phyloP scores from a whole-genome alignment of 768 basidiomycete species.

The Coprinellus micaceus region DNA sequence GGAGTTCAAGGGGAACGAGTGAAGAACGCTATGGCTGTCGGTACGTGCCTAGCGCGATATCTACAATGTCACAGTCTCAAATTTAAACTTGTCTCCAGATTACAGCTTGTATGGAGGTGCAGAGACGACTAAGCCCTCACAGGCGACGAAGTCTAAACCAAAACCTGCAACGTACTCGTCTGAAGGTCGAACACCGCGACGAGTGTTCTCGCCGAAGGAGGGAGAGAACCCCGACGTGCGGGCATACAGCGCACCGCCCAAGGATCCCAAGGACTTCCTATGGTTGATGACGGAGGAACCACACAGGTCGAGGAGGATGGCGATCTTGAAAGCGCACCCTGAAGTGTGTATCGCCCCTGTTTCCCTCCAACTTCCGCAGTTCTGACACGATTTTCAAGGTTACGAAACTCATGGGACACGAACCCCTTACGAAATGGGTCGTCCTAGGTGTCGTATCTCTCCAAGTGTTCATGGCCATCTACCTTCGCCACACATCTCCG shows the following conservation, averaged over 20 bases:
- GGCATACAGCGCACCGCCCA: conserved; percentile 50
- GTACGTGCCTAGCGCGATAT: too few relatives aligned
- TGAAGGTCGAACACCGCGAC: conserved; percentile 43
- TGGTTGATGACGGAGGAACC: conserved; percentile 99
- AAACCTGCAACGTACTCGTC: background rate
- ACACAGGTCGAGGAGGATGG: conserved; percentile 81
- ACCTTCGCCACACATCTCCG: conserved; percentile 65
- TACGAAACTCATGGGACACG: conserved; percentile 94
- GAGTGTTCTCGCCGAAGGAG: conserved; percentile 44
- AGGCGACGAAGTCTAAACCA: conserved; percentile 39
- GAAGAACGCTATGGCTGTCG: background rate
- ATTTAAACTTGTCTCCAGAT: conserved; percentile 42
- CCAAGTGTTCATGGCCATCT: conserved; percentile 63
- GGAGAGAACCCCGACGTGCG: conserved; percentile 36
- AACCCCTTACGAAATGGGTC: conserved; percentile 86
- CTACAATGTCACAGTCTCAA: background rate
- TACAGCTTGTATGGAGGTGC: conserved; percentile 83
- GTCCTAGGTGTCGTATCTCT: conserved; percentile 78
- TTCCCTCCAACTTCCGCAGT: background rate
- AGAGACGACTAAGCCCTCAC: conserved; percentile 47
- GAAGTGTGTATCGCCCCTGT: conserved; percentile 50
- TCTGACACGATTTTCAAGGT: conserved; percentile 47
- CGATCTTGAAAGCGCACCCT: conserved; percentile 92
- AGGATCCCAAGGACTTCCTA: conserved; percentile 82
- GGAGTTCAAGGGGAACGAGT: too few relatives aligned